Evolutionary conservation across 2,329 filamentous ascomycete genomes (phyloP).

Genomic region (Pyricularia sp.): DNA sequence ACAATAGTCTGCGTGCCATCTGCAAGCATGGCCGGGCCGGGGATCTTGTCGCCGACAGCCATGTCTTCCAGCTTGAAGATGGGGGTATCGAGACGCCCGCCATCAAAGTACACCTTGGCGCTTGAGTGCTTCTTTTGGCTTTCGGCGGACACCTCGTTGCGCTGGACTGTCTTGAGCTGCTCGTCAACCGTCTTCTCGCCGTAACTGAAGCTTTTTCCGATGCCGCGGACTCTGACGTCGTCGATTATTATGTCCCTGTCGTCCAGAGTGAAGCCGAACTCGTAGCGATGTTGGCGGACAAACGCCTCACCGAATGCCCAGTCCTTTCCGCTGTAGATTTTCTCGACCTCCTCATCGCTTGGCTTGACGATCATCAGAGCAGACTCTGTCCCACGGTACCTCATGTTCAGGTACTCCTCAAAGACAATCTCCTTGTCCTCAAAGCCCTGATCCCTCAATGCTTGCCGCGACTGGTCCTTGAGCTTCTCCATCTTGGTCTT

Average conservation of each 20-base stretch:
- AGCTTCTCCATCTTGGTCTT: slow-evolving; percentile 61
- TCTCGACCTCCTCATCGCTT: not conserved
- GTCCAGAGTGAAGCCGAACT: slow-evolving; percentile 58
- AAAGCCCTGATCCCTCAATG: slow-evolving; percentile 66
- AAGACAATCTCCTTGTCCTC: slow-evolving; percentile 60
- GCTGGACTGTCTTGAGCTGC: slow-evolving; percentile 59
- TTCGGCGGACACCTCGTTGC: slow-evolving; percentile 39
- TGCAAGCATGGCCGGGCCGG: slow-evolving; percentile 53
- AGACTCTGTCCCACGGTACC: slow-evolving; percentile 80
- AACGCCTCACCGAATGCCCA: slow-evolving; percentile 57
- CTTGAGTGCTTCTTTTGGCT: slow-evolving; percentile 36
- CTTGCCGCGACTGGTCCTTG: slow-evolving; percentile 43
- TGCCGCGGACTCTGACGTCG: slow-evolving; percentile 55
- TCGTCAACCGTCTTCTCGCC: slow-evolving; percentile 72
- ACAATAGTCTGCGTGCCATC: slow-evolving; percentile 59
- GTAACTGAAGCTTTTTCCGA: slow-evolving; percentile 49
- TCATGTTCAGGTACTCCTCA: slow-evolving; percentile 88
- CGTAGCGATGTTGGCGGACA: slow-evolving; percentile 53
- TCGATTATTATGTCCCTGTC: slow-evolving; percentile 57
- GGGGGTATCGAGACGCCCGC: slow-evolving; percentile 34
- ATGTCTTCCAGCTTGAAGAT: slow-evolving; percentile 56
- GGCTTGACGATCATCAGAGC: slow-evolving; percentile 53
- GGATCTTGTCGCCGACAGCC: slow-evolving; percentile 42
- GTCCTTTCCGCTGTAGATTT: slow-evolving; percentile 21
- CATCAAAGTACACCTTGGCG: slow-evolving; percentile 46